Evolutionary conservation across 805 yeast species (phyloP).

Genomic region (Sugiyamaella chiloensis): DNA sequence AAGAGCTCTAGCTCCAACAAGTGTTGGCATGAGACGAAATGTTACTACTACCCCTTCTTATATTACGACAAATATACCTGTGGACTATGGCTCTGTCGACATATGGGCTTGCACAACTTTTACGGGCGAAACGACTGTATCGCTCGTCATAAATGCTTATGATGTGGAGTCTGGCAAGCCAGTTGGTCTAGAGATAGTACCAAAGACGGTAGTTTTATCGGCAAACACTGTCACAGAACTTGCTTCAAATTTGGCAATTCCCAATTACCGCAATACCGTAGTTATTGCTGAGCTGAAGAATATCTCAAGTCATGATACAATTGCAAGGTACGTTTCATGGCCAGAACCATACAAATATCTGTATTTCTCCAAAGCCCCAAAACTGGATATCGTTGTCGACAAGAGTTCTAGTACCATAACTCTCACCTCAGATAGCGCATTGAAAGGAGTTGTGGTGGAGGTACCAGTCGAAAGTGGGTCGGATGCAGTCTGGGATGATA

Average conservation of each 20-base stretch:
- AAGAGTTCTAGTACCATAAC: neutral
- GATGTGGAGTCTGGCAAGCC: conserved; percentile 4
- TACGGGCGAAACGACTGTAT: neutral
- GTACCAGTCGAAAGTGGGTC: conserved; percentile 9
- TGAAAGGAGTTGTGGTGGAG: conserved; percentile 12
- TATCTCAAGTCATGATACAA: conserved; percentile 14
- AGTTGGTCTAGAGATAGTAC: neutral
- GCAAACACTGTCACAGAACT: conserved; percentile 5
- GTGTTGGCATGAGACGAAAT: conserved; percentile 35
- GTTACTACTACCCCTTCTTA: conserved; percentile 4
- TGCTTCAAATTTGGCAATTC: neutral
- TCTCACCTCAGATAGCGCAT: conserved; percentile 4
- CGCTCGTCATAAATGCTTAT: conserved; percentile 1
- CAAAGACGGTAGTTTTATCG: neutral
- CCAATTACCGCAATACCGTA: neutral
- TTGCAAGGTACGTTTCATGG: conserved; percentile 42
- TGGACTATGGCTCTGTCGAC: conserved; percentile 5
- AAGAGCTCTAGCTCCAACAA: conserved; percentile 37
- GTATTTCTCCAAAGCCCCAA: conserved; percentile 28
- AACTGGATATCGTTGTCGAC: neutral
- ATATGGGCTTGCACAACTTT: conserved; percentile 3
- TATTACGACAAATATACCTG: conserved; percentile 1
- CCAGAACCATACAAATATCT: conserved; percentile 46
- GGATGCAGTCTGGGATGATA: conserved; percentile 11
- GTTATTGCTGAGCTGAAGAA: conserved; percentile 15